phyloP scores from a whole-genome alignment of 163 green algal species.

The Chloromonas sp. region DNA sequence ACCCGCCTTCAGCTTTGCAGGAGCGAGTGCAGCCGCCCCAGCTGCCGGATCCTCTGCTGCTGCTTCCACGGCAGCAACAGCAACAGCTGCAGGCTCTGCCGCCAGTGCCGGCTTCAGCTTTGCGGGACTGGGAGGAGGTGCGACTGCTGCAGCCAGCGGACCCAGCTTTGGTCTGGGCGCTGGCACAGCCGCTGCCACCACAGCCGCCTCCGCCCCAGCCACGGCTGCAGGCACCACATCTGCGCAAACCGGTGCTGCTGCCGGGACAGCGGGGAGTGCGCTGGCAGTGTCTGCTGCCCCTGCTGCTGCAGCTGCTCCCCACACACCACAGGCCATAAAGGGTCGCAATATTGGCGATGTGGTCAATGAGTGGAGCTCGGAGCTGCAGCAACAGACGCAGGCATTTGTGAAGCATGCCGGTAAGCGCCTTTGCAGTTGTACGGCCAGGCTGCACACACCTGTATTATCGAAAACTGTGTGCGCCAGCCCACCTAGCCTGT shows the following conservation, averaged over 20 bases:
- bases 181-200: background rate
- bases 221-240: background rate
- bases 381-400: constrained; percentile 70
- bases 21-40: background rate
- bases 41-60: background rate
- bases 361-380: constrained; percentile 73
- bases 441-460: background rate
- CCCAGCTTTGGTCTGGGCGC: background rate
- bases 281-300: constrained; percentile 2
- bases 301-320: background rate
- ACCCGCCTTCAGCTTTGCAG: background rate
- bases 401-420: constrained; percentile 66
- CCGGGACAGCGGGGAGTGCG: background rate
- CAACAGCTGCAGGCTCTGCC: background rate
- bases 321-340: constrained; percentile 23
- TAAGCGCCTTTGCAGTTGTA: background rate
- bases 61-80: background rate
- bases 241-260: background rate
- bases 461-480: too few relatives aligned
- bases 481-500: too few relatives aligned
- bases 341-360: constrained; percentile 52
- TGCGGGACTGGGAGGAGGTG: too few relatives aligned
- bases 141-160: background rate
- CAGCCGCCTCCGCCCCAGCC: background rate
- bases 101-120: background rate